Evolutionary conservation across 345 rosid genomes (phyloP).

Genomic region (Kandelia obovata): DNA sequence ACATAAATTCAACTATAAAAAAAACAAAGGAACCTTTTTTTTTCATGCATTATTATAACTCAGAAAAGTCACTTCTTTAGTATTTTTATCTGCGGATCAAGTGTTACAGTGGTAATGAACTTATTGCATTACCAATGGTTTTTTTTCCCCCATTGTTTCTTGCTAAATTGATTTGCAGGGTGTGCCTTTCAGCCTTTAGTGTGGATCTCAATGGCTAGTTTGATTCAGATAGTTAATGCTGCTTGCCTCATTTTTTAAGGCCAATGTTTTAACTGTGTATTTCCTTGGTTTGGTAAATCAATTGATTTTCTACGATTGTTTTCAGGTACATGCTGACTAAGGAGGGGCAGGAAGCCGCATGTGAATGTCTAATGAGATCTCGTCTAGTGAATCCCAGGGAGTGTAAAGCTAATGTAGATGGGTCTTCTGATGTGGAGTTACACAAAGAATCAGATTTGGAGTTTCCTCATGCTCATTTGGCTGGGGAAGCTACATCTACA

Average conservation of each 20-base stretch:
- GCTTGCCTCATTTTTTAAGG: background rate
- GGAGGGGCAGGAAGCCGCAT: conserved; percentile 73
- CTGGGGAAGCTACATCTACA: conserved; percentile 22
- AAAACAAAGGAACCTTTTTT: no score
- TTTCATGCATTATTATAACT: no score
- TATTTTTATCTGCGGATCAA: no score
- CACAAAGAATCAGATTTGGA: conserved; percentile 25
- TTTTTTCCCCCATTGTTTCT: background rate
- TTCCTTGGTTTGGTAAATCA: background rate
- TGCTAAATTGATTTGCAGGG: background rate
- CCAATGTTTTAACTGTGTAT: no score
- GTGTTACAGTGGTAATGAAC: no score
- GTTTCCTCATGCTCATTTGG: conserved; percentile 21
- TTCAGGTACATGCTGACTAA: conserved; percentile 82
- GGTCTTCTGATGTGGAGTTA: conserved; percentile 28
- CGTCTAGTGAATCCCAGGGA: conserved; percentile 46
- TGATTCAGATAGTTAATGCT: background rate
- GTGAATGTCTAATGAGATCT: conserved; percentile 65
- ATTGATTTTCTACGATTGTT: background rate
- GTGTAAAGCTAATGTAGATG: conserved; percentile 31
- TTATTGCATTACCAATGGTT: no score
- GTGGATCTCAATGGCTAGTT: background rate
- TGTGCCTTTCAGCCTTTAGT: background rate
- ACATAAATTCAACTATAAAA: no score
- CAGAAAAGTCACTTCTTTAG: no score